Percentiles rank a stretch among this genome's conserved stretches.
phyloP scores from a whole-genome alignment of 495 filamentous ascomycete species.

The Neurospora sp. region DNA sequence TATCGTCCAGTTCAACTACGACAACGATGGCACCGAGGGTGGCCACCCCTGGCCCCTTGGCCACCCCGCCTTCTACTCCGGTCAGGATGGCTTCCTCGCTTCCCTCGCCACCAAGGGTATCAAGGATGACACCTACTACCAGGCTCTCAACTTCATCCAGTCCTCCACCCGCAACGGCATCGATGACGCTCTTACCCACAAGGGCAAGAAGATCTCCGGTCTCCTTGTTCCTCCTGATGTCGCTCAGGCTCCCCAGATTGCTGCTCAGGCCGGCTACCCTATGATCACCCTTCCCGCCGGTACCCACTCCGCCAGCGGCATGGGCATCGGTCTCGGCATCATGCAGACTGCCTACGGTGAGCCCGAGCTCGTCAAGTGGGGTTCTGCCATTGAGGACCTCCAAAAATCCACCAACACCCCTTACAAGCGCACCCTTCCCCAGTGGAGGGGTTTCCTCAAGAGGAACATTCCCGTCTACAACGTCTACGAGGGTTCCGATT shows the following conservation, averaged over 20 bases:
- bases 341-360: slow-evolving; percentile 59
- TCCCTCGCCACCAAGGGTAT: slow-evolving; percentile 48
- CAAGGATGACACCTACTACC: slow-evolving; percentile 55
- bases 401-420: slow-evolving; percentile 3
- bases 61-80: slow-evolving; percentile 53
- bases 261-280: slow-evolving; percentile 55
- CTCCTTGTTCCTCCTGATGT: slow-evolving; percentile 60
- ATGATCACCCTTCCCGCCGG: slow-evolving; percentile 59
- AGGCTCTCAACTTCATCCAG: slow-evolving; percentile 53
- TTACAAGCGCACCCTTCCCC: slow-evolving; percentile 12
- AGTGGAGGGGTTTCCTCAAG: slow-evolving; percentile 10
- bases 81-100: slow-evolving; percentile 59
- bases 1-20: slow-evolving; percentile 56
- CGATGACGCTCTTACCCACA: slow-evolving; percentile 49
- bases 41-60: slow-evolving; percentile 46
- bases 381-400: slow-evolving; percentile 57
- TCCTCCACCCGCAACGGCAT: slow-evolving; percentile 51
- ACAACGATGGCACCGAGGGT: slow-evolving; percentile 58
- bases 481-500: slow-evolving; percentile 13
- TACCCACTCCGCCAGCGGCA: slow-evolving; percentile 41
- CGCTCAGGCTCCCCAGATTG: slow-evolving; percentile 47
- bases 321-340: slow-evolving; percentile 61
- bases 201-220: slow-evolving; percentile 41
- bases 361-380: slow-evolving; percentile 49
- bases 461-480: slow-evolving; percentile 14